These are phyloP conservation scores for Adiantum capillusveneris DNA, from an alignment of 75 land plant genomes.

Conservation along the genomic window DNA sequence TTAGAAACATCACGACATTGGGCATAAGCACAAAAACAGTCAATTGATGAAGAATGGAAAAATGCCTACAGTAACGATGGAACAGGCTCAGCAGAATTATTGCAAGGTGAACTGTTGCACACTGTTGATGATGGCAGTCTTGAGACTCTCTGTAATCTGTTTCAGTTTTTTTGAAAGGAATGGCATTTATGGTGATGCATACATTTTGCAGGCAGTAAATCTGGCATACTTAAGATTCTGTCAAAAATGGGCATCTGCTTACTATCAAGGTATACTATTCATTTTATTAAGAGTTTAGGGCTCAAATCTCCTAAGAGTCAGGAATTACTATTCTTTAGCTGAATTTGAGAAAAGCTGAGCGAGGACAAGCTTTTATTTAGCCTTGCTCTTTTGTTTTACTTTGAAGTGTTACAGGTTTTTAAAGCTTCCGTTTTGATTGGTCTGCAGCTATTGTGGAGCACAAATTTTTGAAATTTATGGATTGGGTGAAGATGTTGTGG, in stretches of 20 bases:
- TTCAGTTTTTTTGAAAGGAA: no score
- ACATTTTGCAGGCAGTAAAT: constrained; percentile 28
- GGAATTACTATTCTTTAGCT: no score
- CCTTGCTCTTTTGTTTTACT: not conserved
- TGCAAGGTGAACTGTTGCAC: no score
- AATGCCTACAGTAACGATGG: constrained; percentile 90
- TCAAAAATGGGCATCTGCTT: constrained; percentile 96
- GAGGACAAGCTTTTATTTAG: no score
- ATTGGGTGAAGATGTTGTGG: constrained; percentile 75
- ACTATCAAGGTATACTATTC: constrained; percentile 79
- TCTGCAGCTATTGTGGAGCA: constrained; percentile 88
- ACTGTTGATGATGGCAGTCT: constrained; percentile 28
- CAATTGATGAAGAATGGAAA: constrained; percentile 90
- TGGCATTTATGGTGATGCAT: no score
- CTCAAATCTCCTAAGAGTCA: no score
- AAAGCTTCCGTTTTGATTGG: constrained; percentile 2
- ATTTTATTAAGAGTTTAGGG: no score
- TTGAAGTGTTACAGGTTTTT: not conserved
- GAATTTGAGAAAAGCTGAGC: no score
- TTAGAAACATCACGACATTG: constrained; percentile 95
- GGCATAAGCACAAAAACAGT: constrained; percentile 89
- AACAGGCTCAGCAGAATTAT: constrained; percentile 91
- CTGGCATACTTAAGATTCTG: constrained; percentile 84
- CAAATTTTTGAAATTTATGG: constrained; percentile 99
- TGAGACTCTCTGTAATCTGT: no score